Evolutionary conservation across 2,329 filamentous ascomycete genomes (phyloP).

Genomic region (Fusarium pseudoanthophilum): DNA sequence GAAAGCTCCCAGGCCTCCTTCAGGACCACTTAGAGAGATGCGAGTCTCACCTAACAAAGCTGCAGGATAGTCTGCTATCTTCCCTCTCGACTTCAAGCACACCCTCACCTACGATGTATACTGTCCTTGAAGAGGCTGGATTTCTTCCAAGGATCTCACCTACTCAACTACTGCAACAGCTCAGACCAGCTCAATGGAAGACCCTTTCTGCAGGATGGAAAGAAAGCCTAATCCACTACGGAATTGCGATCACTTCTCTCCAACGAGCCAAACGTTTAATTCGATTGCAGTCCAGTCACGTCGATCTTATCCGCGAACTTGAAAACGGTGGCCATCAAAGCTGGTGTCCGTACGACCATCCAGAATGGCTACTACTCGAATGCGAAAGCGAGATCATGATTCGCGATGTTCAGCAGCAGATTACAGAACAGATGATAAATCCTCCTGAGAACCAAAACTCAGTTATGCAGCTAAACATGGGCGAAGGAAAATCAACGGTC

Average conservation of each 20-base stretch:
- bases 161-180: conserved; percentile 49
- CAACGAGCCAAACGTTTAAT: conserved; percentile 58
- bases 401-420: conserved; percentile 66
- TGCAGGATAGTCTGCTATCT: neutral
- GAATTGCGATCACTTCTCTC: conserved; percentile 51
- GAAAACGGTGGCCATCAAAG: conserved; percentile 63
- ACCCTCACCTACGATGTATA: too few relatives aligned
- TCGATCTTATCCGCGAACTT: conserved; percentile 55
- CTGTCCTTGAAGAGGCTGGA: neutral
- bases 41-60: neutral
- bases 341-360: conserved; percentile 63
- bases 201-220: conserved; percentile 49
- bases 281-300: conserved; percentile 25
- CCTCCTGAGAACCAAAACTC: conserved; percentile 56
- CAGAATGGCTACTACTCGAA: conserved; percentile 73
- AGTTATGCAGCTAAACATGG: conserved; percentile 77
- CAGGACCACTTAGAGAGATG: conserved; percentile 4
- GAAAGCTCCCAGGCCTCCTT: neutral
- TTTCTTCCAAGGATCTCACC: conserved; percentile 47
- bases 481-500: conserved; percentile 75
- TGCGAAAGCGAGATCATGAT: conserved; percentile 72
- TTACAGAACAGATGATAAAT: conserved; percentile 66
- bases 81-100: too few relatives aligned
- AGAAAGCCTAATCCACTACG: conserved; percentile 53
- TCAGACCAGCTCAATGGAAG: conserved; percentile 44